Conservation (phyloP, 495 filamentous ascomycete species). For the Geopyxis carbonaria region DNA sequence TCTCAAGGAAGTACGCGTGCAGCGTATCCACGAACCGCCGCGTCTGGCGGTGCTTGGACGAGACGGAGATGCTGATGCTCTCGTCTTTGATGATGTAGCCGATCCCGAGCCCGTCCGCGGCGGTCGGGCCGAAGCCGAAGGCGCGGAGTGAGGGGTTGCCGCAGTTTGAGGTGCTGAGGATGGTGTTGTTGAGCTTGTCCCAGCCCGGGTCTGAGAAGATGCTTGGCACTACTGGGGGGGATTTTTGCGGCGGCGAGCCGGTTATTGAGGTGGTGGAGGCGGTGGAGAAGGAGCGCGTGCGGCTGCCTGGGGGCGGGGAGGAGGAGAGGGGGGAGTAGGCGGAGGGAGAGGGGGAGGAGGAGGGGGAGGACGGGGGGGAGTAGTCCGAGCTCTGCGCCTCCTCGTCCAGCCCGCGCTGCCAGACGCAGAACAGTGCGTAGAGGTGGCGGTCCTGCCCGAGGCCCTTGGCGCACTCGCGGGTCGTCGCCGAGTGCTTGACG, state of each 20-base stretch:
- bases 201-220: constrained; percentile 81
- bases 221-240: constrained; percentile 40
- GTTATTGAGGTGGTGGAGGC: constrained; percentile 18
- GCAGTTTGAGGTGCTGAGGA: constrained; percentile 94
- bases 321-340: constrained; percentile 15
- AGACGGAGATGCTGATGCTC: constrained; percentile 75
- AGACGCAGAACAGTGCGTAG: constrained; percentile 86
- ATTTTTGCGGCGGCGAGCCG: constrained; percentile 6
- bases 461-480: constrained; percentile 76
- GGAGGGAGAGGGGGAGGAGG: constrained; percentile 40
- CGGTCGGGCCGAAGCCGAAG: constrained; percentile 91
- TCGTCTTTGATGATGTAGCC: constrained; percentile 99
- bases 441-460: constrained; percentile 87
- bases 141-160: constrained; percentile 93
- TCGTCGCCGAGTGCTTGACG: constrained; percentile 60
- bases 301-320: constrained; percentile 23
- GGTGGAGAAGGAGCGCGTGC: constrained; percentile 25
- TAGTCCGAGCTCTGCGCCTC: constrained; percentile 34
- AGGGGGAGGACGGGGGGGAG: constrained; percentile 34
- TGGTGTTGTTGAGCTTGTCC: constrained; percentile 89
- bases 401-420: constrained; percentile 74
- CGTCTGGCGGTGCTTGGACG: constrained; percentile 83
- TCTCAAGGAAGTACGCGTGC: constrained; percentile 77
- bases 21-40: constrained; percentile 74
- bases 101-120: constrained; percentile 88